Evolutionary conservation across 805 yeast species (phyloP), one percentile per base, ranked within the genome.

Genomic region (Pichia rugopelliculosa): DNA sequence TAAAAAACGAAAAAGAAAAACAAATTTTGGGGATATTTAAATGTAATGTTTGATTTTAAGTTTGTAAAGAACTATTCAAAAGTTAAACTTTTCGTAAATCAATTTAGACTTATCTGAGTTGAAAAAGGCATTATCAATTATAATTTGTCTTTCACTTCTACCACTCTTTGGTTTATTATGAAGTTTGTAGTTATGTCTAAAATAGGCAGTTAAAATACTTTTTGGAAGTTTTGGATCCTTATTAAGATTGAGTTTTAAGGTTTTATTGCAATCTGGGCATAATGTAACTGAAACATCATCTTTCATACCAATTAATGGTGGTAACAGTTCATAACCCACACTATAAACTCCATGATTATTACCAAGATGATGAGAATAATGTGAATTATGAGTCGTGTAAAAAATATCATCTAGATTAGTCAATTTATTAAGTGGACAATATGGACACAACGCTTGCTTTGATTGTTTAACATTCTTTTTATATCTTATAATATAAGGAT

Each of bases 301-400:
- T 15, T 33, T 24, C 13, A 23, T n/a, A 13, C 42, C 50, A 10
- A 52, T 17, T 22, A 44, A 21, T 2, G 69, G 68, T 12, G 53
- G 50, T 9, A 63, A 59, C 58, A 65, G 51, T 40, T 55, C 59
- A 42, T 49, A 47, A 3, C 68, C 68, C 13, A 56, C 56, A 10
- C 65, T 59, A 50, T 59, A 62, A 18, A 65, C 62, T 7, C 68
- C 68, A 45, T 65, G 69, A 21, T 59, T 58, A 43, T 62, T 64
- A 11, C 65, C 58, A 26, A 65, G 62, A 47, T 65, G 69, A 42
- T 65, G 69, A 24, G 62, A 50, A 42, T 65, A 65, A 34, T 53
- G 53, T 10, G 66, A 64, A 21, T 59, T 59, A 40, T 54, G 55
- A 38, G 60, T 51, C 24, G 59, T 64, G 36, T 55, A 47, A 56